phyloP scores from a whole-genome alignment of 164 flowering plant genomes.

The Litsea cubeba region DNA sequence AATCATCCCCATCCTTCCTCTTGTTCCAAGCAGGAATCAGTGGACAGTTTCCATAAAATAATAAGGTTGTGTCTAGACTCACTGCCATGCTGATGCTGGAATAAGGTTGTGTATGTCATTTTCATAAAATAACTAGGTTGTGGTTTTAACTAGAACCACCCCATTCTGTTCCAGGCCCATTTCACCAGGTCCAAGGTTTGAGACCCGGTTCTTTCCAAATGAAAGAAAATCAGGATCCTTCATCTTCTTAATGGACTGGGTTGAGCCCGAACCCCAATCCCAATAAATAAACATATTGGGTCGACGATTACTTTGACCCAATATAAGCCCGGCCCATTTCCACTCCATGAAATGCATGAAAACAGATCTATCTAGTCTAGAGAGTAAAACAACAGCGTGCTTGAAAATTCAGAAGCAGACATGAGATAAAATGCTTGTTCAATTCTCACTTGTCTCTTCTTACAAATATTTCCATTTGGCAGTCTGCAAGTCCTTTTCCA shows the following conservation, averaged over 20 bases:
- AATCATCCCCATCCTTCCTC: neutral
- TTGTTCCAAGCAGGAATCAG: neutral
- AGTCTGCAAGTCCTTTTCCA: neutral
- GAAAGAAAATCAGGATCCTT: neutral
- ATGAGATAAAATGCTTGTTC: neutral
- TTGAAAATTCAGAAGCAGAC: neutral
- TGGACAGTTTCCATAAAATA: neutral
- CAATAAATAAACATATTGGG: neutral
- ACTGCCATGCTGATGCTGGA: neutral
- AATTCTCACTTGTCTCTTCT: neutral
- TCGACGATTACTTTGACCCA: neutral
- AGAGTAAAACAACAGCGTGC: neutral
- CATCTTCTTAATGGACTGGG: neutral
- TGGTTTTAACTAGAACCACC: neutral
- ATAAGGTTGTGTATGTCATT: neutral
- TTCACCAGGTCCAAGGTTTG: neutral
- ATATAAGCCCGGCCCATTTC: neutral
- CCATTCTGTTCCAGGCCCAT: neutral
- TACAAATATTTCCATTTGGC: slow-evolving; percentile 3
- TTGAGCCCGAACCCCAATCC: neutral
- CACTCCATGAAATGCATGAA: neutral
- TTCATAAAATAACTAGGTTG: too few species aligned
- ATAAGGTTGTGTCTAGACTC: neutral
- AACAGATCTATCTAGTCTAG: neutral
- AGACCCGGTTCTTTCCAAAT: neutral